Conservation (phyloP, 1,284 basidiomycete genomes). For the Sparassis latifolia region DNA sequence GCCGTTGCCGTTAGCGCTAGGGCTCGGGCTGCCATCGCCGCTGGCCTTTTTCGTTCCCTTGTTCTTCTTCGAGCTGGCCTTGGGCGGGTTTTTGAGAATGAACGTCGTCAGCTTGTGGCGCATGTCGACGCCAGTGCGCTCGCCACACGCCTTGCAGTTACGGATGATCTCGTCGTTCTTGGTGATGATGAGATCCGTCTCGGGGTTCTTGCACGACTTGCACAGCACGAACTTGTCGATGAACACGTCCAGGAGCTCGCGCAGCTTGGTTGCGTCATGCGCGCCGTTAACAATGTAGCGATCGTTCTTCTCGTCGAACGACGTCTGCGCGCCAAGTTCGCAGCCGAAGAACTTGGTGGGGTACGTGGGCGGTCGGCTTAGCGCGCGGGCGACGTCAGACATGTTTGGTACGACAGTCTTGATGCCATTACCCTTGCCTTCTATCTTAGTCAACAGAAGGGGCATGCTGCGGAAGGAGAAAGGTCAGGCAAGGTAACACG, state of each 20-base stretch:
- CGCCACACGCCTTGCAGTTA: slow-evolving; percentile 98
- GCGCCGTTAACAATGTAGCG: slow-evolving; percentile 99
- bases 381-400: slow-evolving; percentile 94
- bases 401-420: slow-evolving; percentile 99
- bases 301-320: slow-evolving; percentile 94
- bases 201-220: slow-evolving; percentile 97
- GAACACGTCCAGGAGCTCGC: slow-evolving; percentile 94
- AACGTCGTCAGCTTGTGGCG: slow-evolving; percentile 95
- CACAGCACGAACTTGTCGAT: slow-evolving; percentile 99
- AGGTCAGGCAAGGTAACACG: slow-evolving; percentile 2
- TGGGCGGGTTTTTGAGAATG: slow-evolving; percentile 97
- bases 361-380: slow-evolving; percentile 92
- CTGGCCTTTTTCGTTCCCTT: slow-evolving; percentile 52
- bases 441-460: slow-evolving; percentile 90
- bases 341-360: slow-evolving; percentile 99
- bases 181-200: slow-evolving; percentile 92
- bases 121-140: slow-evolving; percentile 85
- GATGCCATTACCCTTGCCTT: slow-evolving; percentile 99
- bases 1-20: slow-evolving; percentile 38
- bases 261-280: slow-evolving; percentile 87
- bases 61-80: slow-evolving; percentile 68
- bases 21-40: slow-evolving; percentile 25
- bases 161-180: slow-evolving; percentile 80
- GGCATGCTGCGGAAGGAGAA: slow-evolving; percentile 69
- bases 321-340: slow-evolving; percentile 96